A percentile compares a stretch with the other conserved stretches of the same genome.
phyloP scores from a whole-genome alignment of 2,329 filamentous ascomycete species.

The Periconia sp. region DNA sequence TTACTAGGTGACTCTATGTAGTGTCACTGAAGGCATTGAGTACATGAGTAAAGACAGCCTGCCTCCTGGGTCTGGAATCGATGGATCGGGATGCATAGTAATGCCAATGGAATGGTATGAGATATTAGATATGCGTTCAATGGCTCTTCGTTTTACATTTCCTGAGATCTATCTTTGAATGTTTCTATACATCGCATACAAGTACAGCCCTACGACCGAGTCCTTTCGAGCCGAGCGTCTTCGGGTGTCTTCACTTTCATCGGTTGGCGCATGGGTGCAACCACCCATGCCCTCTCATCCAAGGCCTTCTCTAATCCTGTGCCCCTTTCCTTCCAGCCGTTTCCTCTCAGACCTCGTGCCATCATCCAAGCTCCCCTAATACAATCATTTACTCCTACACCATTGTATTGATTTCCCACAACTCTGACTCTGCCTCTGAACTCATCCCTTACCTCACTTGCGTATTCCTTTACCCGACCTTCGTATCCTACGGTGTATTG shows the following conservation, averaged over 20 bases:
- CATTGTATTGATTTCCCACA: conserved; percentile 55
- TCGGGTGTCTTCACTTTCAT: conserved; percentile 14
- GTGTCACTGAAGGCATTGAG: no score
- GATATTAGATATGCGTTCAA: no score
- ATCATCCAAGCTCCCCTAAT: conserved; percentile 63
- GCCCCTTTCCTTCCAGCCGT: conserved; percentile 34
- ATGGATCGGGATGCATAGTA: no score
- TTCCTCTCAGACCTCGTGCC: conserved; percentile 46
- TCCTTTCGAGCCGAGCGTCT: no score
- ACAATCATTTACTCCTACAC: conserved; percentile 58
- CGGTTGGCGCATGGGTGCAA: conserved; percentile 14
- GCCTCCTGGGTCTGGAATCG: no score
- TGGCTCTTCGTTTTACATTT: no score
- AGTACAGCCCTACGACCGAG: no score
- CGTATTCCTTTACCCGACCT: conserved; percentile 60
- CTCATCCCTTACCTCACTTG: conserved; percentile 61
- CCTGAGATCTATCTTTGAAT: no score
- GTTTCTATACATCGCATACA: no score
- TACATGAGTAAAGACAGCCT: no score
- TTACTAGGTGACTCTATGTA: no score
- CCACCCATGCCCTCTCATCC: conserved; percentile 21
- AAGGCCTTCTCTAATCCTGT: conserved; percentile 31
- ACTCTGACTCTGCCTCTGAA: conserved; percentile 72
- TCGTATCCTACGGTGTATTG: conserved; percentile 86
- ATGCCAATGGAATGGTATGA: no score